Evolutionary conservation across 495 filamentous ascomycete species (phyloP), one percentile per base, ranked within the genome.

Genomic region (Podospora anserina): DNA sequence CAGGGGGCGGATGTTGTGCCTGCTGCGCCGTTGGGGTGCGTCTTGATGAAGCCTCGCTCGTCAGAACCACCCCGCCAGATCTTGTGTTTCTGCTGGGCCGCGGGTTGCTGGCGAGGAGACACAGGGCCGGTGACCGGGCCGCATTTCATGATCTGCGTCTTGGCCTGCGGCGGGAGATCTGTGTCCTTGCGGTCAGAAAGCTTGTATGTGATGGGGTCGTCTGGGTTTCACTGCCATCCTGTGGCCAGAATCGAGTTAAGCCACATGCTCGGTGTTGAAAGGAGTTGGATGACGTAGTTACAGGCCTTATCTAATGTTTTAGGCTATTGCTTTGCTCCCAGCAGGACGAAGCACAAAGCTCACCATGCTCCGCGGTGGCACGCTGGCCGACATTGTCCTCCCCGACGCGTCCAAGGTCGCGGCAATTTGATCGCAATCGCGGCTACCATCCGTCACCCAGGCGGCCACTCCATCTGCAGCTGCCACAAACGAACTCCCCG

Each of bases 351-450:
- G 20, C 61, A 63, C 61, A 63, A 63, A 63, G 13, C 28, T 63
- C 13, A 63, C 61, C 61, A 63, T 63, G 13, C 61, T 63, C 19
- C 61, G 32, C n/a, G 27, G 30, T 27, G 61, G 61, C 61, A 63
- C 61, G 18, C 61, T 63, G 0, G 28, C 61, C 32, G 61, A 39
- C 28, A 63, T 5, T 20, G 23, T 32, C 13, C 20, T 63, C 16
- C 61, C 61, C 2, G 61, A 39, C 15, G 61, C 61, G 34, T 63
- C 32, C 18, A 63, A 28, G 1, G 15, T 49, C 30, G 61, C 61
- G 2, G 6, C 32, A 49, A 63, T 63, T 32, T 63, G 28, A 9
- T 28, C 34, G 18, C 27, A 44, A 44, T 63, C 61, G 11, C 32
- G 34, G 28, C 28, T n/a, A 18, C 34, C 34, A 63, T 63, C 61